These are phyloP conservation scores for Sugiyamaella paludigena DNA, from an alignment of 1,139 yeast species.

Conservation along the genomic window DNA sequence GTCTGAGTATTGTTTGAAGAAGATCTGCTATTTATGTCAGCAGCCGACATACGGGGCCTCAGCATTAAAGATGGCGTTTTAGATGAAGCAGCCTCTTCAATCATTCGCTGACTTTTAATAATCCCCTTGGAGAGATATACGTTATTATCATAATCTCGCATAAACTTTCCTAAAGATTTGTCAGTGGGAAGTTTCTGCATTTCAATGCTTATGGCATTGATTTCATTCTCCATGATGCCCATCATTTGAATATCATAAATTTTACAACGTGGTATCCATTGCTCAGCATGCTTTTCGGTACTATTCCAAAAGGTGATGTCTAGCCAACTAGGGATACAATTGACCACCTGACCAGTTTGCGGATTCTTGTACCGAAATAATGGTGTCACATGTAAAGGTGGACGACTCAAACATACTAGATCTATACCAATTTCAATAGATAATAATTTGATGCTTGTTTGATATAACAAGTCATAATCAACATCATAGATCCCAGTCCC, in stretches of 20 bases:
- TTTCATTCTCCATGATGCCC: constrained; percentile 94
- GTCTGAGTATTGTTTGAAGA: background rate
- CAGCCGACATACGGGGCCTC: constrained; percentile 22
- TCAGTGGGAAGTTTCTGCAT: constrained; percentile 14
- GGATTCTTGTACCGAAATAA: constrained; percentile 59
- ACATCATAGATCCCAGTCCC: constrained; percentile 95
- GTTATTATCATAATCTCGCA: constrained; percentile 60
- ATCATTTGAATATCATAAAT: constrained; percentile 96
- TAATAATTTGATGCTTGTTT: constrained; percentile 72
- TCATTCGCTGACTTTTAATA: constrained; percentile 24
- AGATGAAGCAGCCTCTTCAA: constrained; percentile 27
- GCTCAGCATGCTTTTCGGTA: constrained; percentile 45
- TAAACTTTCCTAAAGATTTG: constrained; percentile 47
- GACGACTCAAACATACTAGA: constrained; percentile 81
- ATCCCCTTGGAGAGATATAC: constrained; percentile 30
- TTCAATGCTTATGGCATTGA: constrained; percentile 61
- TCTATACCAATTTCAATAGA: constrained; percentile 85
- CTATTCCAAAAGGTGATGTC: constrained; percentile 83
- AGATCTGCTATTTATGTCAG: constrained; percentile 6
- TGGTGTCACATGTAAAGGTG: constrained; percentile 91
- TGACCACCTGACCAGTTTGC: constrained; percentile 45
- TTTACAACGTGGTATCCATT: constrained; percentile 91
- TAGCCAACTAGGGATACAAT: constrained; percentile 92
- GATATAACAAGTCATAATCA: constrained; percentile 70
- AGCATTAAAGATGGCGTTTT: constrained; percentile 23